phyloP scores from a whole-genome alignment of 2,329 filamentous ascomycete species.

The Westerdykella aurantiaca region DNA sequence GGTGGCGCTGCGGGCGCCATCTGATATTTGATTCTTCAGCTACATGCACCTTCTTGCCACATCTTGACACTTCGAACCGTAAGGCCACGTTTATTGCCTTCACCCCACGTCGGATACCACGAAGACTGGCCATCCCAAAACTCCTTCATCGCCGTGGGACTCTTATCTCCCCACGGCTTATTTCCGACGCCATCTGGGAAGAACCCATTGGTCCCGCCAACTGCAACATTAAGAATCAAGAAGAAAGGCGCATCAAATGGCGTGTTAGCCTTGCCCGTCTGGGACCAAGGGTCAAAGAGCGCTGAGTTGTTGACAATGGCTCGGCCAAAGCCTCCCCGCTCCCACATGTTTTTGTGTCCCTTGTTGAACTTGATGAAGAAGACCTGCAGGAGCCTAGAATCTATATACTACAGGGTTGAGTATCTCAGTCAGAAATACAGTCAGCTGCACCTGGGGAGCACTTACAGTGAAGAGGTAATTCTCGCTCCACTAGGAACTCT shows the following conservation, averaged over 20 bases:
- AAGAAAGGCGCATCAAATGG: slow-evolving; percentile 71
- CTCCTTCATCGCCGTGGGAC: slow-evolving; percentile 14
- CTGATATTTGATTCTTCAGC: background rate
- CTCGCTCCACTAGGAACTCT: slow-evolving; percentile 56
- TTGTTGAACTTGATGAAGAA: slow-evolving; percentile 65
- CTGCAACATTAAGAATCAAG: slow-evolving; percentile 67
- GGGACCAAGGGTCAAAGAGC: slow-evolving; percentile 57
- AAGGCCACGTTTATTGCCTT: slow-evolving; percentile 50
- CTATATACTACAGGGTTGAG: background rate
- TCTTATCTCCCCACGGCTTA: slow-evolving; percentile 61
- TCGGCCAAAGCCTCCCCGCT: slow-evolving; percentile 60
- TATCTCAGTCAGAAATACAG: too few species aligned
- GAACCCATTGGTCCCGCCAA: slow-evolving; percentile 74
- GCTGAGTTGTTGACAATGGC: slow-evolving; percentile 58
- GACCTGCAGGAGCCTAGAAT: slow-evolving; percentile 53
- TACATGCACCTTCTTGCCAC: slow-evolving; percentile 34
- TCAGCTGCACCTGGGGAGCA: too few species aligned
- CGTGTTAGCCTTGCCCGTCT: slow-evolving; percentile 56
- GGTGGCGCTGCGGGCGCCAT: too few species aligned
- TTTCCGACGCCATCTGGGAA: slow-evolving; percentile 55
- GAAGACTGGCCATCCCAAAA: slow-evolving; percentile 19
- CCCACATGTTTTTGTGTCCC: slow-evolving; percentile 52
- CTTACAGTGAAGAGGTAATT: slow-evolving; percentile 72
- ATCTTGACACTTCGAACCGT: slow-evolving; percentile 60
- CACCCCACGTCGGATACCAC: slow-evolving; percentile 68